Conservation (phyloP, 805 yeast species). For the Wickerhamomyces bovis region DNA sequence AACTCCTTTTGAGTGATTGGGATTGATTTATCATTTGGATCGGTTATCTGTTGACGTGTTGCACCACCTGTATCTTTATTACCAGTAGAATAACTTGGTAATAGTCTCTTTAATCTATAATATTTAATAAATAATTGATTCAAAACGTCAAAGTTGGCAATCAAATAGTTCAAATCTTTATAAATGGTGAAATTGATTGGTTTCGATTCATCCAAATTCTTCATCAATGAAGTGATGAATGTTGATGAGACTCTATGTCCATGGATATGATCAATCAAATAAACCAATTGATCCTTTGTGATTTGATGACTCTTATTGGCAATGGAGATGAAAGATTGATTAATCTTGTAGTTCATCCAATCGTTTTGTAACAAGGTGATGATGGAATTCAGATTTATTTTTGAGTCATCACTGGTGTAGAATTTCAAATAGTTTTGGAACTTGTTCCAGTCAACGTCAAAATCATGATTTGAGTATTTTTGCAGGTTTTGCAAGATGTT, state of each 20-base stretch:
- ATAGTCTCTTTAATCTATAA: constrained; percentile 15
- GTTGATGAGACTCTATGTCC: constrained; percentile 35
- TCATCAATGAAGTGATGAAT: constrained; percentile 27
- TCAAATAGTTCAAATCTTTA: constrained; percentile 33
- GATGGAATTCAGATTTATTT: constrained; percentile 33
- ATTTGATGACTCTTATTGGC: constrained; percentile 26
- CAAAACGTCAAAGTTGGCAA: constrained; percentile 34
- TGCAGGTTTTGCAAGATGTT: constrained; percentile 28
- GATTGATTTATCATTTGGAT: constrained; percentile 22
- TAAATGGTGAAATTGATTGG: constrained; percentile 30
- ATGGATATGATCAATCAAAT: constrained; percentile 28
- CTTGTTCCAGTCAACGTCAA: constrained; percentile 30
- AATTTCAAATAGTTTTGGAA: constrained; percentile 17
- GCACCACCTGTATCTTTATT: constrained; percentile 2
- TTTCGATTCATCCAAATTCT: constrained; percentile 23
- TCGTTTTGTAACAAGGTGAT: constrained; percentile 36
- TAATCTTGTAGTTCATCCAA: constrained; percentile 30
- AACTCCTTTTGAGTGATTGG: constrained; percentile 33
- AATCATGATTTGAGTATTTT: constrained; percentile 25
- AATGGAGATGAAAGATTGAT: constrained; percentile 27
- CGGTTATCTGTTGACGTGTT: constrained; percentile 7
- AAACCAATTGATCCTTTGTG: constrained; percentile 30
- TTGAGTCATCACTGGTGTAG: constrained; percentile 21
- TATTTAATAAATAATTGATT: constrained; percentile 33
- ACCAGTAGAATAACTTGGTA: constrained; percentile 8